Evolutionary conservation across 805 yeast species (phyloP).

Genomic region (Zygotorulaspora sp.): DNA sequence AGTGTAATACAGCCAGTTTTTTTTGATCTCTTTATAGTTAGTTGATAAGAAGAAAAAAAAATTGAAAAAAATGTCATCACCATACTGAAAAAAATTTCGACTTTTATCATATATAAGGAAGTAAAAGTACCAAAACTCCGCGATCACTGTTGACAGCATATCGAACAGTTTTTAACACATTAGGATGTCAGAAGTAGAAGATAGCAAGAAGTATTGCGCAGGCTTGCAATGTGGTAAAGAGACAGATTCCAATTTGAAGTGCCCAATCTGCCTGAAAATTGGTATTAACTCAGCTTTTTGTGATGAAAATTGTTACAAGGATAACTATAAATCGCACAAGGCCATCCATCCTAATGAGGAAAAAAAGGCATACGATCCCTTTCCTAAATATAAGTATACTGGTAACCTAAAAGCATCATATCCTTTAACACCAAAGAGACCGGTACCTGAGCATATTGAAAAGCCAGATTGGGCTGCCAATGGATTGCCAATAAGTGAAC

Average conservation of each 20-base stretch:
- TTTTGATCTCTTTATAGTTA: not conserved
- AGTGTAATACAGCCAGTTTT: not conserved
- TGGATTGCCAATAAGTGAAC: slow-evolving; percentile 79
- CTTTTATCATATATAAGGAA: not conserved
- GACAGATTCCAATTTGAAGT: slow-evolving; percentile 70
- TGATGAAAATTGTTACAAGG: slow-evolving; percentile 74
- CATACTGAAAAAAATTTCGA: slow-evolving; percentile 1
- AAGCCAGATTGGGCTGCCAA: slow-evolving; percentile 78
- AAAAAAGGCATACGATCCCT: slow-evolving; percentile 69
- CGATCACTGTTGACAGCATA: too few relatives aligned
- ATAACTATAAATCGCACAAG: slow-evolving; percentile 70
- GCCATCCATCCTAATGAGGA: slow-evolving; percentile 63
- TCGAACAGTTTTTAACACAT: too few relatives aligned
- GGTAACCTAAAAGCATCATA: slow-evolving; percentile 75
- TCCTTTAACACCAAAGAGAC: slow-evolving; percentile 71
- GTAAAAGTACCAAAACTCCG: not conserved
- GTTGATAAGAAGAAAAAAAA: not conserved
- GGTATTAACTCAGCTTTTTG: slow-evolving; percentile 67
- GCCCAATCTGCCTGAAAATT: slow-evolving; percentile 85
- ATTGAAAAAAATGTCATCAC: slow-evolving; percentile 2
- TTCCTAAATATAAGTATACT: slow-evolving; percentile 68
- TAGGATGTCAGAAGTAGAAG: not conserved
- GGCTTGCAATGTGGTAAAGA: slow-evolving; percentile 83
- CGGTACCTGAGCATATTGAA: slow-evolving; percentile 64
- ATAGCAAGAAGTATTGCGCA: slow-evolving; percentile 44